Percentiles rank a stretch among this genome's conserved stretches.
These are phyloP conservation scores for Penicillium sumatraense DNA, from an alignment of 2,329 filamentous ascomycete genomes.

Conservation along the genomic window DNA sequence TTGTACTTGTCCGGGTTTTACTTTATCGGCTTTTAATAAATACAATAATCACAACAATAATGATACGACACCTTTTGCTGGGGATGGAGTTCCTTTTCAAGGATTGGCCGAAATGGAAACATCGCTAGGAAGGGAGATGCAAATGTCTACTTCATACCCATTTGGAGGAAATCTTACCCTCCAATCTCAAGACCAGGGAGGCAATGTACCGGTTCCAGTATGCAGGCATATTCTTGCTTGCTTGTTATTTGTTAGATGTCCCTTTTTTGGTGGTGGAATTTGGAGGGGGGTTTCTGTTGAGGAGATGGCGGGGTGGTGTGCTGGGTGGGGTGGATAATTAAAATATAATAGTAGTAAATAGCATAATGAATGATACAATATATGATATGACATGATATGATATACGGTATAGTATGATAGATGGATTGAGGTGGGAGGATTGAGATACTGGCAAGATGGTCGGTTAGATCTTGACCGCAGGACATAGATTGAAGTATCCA, in stretches of 20 bases:
- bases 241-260: slow-evolving; percentile 71
- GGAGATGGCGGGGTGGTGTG: slow-evolving; percentile 74
- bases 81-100: slow-evolving; percentile 9
- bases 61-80: no score
- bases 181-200: slow-evolving; percentile 18
- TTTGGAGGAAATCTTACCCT: slow-evolving; percentile 44
- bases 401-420: no score
- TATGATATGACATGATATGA: background rate
- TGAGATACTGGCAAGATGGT: no score
- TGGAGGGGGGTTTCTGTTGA: slow-evolving; percentile 60
- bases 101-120: slow-evolving; percentile 16
- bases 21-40: slow-evolving; percentile 73
- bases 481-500: no score
- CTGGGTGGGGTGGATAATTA: slow-evolving; percentile 49
- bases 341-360: no score
- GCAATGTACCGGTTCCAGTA: slow-evolving; percentile 48
- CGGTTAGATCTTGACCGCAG: no score
- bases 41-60: no score
- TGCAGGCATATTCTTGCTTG: slow-evolving; percentile 94
- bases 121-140: no score
- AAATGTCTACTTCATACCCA: slow-evolving; percentile 23
- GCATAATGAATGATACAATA: no score
- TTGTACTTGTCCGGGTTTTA: slow-evolving; percentile 86
- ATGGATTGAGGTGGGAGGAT: no score
- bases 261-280: slow-evolving; percentile 63